Conservation (phyloP, 345 rosid genomes). For the Draba incana region DNA sequence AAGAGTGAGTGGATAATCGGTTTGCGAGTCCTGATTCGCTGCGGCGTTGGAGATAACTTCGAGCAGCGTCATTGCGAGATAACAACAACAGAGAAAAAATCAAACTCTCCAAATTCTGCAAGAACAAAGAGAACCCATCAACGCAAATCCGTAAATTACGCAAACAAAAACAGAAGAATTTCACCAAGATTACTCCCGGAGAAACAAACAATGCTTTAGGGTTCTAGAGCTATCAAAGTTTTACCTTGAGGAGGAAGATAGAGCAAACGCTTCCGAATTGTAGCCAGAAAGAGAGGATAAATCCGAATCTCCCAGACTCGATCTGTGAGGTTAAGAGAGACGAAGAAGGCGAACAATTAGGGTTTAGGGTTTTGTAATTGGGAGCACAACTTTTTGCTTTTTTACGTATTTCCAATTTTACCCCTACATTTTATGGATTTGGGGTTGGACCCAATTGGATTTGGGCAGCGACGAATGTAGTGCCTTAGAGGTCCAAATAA, state of each 20-base stretch:
- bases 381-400: not conserved
- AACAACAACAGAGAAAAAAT: not conserved
- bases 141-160: constrained; percentile 12
- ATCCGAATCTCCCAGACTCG: constrained; percentile 23
- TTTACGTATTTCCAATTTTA: constrained; percentile 8
- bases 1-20: constrained; percentile 62
- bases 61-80: constrained; percentile 58
- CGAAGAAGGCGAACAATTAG: constrained; percentile 19
- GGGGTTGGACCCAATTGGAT: constrained; percentile 9
- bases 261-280: not conserved
- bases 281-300: not conserved
- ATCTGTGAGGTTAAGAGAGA: not conserved
- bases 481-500: not conserved
- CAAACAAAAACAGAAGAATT: not conserved
- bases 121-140: constrained; percentile 26
- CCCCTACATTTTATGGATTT: constrained; percentile 23
- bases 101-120: constrained; percentile 36
- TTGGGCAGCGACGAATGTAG: constrained; percentile 8
- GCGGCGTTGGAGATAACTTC: constrained; percentile 64
- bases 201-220: constrained; percentile 5
- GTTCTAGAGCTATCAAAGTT: not conserved
- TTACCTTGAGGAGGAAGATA: constrained; percentile 8
- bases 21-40: constrained; percentile 44
- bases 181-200: constrained; percentile 5
- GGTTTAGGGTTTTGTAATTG: constrained; percentile 39